These are phyloP conservation scores for Blastomyces silverae DNA, from an alignment of 2,329 filamentous ascomycete species.

Conservation along the genomic window DNA sequence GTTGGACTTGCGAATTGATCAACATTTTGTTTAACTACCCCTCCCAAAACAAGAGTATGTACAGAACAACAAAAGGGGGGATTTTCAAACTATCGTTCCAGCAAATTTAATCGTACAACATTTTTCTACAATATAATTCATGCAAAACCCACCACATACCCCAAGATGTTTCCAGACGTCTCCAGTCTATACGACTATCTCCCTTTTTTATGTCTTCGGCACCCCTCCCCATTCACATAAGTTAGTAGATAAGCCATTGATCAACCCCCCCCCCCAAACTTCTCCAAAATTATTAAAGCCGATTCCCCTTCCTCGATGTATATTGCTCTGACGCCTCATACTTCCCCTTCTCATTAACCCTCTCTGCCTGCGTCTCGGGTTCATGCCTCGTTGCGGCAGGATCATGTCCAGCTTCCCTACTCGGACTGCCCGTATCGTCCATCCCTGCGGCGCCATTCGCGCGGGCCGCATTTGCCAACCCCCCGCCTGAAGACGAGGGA, in stretches of 20 bases:
- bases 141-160: neutral
- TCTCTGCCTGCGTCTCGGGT: conserved; percentile 61
- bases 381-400: conserved; percentile 82
- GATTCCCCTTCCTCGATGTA: conserved; percentile 72
- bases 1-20: neutral
- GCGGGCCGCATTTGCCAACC: neutral
- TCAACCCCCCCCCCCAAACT: no score
- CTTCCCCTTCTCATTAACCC: conserved; percentile 71
- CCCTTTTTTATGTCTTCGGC: neutral
- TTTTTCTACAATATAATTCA: neutral
- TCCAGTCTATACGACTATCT: neutral
- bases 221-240: neutral
- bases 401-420: conserved; percentile 65
- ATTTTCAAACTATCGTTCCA: neutral
- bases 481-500: conserved; percentile 20
- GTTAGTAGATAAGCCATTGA: neutral
- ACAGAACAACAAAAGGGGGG: neutral
- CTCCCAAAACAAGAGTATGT: neutral
- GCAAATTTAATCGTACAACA: neutral
- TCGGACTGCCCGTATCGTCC: conserved; percentile 57
- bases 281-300: conserved; percentile 50
- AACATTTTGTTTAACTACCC: neutral
- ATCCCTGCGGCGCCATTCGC: conserved; percentile 33
- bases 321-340: conserved; percentile 77
- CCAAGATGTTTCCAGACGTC: neutral